Conservation (phyloP, 1,284 basidiomycete species). For the Exobasidium cylindrosporum region DNA sequence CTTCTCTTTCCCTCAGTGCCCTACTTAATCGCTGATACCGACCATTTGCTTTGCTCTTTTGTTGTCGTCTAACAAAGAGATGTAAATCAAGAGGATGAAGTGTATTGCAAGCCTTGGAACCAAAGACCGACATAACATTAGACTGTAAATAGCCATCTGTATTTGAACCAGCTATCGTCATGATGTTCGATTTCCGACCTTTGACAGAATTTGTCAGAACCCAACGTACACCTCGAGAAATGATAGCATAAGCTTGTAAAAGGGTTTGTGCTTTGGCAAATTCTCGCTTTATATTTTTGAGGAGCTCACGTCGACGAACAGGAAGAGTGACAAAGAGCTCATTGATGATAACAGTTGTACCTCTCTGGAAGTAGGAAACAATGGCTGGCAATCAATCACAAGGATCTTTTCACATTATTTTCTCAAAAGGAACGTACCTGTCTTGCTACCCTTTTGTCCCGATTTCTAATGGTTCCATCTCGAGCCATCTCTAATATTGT, state of each 20-base stretch:
- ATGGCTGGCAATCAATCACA: neutral
- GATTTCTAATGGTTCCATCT: constrained; percentile 35
- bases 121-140: constrained; percentile 78
- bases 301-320: constrained; percentile 86
- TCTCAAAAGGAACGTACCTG: constrained; percentile 63
- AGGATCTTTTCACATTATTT: neutral
- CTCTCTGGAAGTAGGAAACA: constrained; percentile 64
- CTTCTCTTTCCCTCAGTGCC: too few relatives aligned
- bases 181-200: constrained; percentile 47
- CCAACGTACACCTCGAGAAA: constrained; percentile 67
- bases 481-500: constrained; percentile 42
- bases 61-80: constrained; percentile 55
- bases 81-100: constrained; percentile 71
- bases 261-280: constrained; percentile 79
- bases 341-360: constrained; percentile 76
- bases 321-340: constrained; percentile 79
- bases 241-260: constrained; percentile 84
- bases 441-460: constrained; percentile 62
- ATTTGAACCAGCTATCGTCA: constrained; percentile 61
- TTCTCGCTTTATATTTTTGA: constrained; percentile 84
- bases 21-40: neutral
- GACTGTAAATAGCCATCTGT: constrained; percentile 59
- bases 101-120: constrained; percentile 72
- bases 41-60: neutral
- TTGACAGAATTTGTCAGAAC: constrained; percentile 71